Evolutionary conservation across 352 stramenopile genomes (phyloP), one percentile per base, ranked within the genome.

Genomic region (Phytophthora brassicae): DNA sequence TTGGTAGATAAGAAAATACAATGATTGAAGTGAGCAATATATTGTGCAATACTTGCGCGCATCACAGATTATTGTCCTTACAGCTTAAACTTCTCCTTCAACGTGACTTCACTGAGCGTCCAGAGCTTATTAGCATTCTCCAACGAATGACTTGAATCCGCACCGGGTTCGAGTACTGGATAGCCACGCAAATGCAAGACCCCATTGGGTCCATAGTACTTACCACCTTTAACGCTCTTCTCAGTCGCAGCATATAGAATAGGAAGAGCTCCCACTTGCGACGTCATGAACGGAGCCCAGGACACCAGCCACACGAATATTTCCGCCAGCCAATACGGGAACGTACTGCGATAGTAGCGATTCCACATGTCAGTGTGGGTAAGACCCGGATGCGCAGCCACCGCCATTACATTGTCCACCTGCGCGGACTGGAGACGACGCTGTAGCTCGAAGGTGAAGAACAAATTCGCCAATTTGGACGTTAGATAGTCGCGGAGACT

Each of bases 401-500:
- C 74, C n/a, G 68, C 61, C 28, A 77, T 60, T 44, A 89, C 66
- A 48, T 80, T 79, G 38, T 63, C 51, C 39, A 76, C 56, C 23
- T 74, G 60, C 9, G 52, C 48, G 11, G 61, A 64, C 13, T 57
- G 38, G 12, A 89, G 29, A 0, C 79, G 74, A 8, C 78, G 77
- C 16, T 81, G 66, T 12, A 90, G 57, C 46, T 90, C 81, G 54
- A 73, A 84, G 20, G 73, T 87, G 55, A 90, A 90, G 9, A 90
- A 56, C 51, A 89, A 20, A 38, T 84, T 87, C 11, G 66, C 56
- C 48, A 90, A 62, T 63, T 90, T 90, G 26, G 75, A 81, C 14
- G 66, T 71, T 35, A 68, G 64, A 50, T 90, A 90, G 52, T 75
- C 76, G 41, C 60, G 47, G 31, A 83, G 68, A 44, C 56, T 65